A percentile compares a stretch with the other conserved stretches of the same genome.
phyloP scores from a whole-genome alignment of 192 early-diverging fungal species.

The Podila minutissima region DNA sequence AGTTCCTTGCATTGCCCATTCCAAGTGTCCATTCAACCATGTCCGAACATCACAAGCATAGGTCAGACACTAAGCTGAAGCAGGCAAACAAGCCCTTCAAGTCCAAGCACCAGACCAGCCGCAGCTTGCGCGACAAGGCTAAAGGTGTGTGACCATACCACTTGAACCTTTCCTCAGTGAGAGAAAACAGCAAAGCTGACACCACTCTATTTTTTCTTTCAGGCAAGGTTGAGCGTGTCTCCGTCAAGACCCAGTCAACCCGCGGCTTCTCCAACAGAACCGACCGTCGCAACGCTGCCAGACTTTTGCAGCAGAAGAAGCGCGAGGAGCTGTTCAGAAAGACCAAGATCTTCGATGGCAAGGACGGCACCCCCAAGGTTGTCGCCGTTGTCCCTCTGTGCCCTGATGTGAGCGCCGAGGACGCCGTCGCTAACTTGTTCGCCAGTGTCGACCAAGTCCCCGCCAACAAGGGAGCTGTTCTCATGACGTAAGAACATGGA shows the following conservation, averaged over 20 bases:
- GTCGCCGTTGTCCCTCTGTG: constrained; percentile 93
- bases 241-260: constrained; percentile 65
- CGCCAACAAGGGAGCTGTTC: constrained; percentile 37
- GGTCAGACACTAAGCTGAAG: constrained; percentile 73
- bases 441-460: constrained; percentile 52
- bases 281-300: constrained; percentile 86
- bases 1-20: not conserved
- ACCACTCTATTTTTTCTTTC: not conserved
- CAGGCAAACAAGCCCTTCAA: constrained; percentile 98
- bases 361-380: constrained; percentile 86
- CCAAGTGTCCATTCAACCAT: constrained; percentile 22
- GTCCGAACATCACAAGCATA: constrained; percentile 51
- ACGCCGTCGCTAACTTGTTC: constrained; percentile 63
- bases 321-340: constrained; percentile 72
- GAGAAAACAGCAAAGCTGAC: too few relatives aligned
- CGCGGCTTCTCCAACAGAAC: constrained; percentile 62
- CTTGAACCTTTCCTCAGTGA: not conserved
- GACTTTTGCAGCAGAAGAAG: constrained; percentile 84
- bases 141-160: constrained; percentile 65
- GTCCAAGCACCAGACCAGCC: constrained; percentile 89
- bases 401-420: constrained; percentile 69
- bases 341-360: constrained; percentile 87
- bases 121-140: constrained; percentile 75
- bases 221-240: constrained; percentile 74
- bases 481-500: constrained; percentile 42